Evolutionary conservation across 441 rosid species (phyloP), one percentile per base, ranked within the genome.

Genomic region (Populus hybrid): DNA sequence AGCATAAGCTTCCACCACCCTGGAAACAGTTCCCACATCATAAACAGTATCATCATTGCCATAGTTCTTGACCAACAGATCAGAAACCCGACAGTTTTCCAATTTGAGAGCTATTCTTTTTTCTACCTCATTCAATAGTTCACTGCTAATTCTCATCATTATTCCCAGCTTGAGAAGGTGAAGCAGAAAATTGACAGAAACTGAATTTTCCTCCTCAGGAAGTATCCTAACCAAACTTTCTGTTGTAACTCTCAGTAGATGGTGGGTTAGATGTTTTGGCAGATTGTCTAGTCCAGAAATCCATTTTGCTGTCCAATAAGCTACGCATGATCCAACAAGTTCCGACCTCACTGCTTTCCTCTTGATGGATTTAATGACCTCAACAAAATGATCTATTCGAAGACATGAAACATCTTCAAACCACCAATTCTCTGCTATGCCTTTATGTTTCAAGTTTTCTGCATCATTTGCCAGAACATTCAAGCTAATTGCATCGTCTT

Each of bases 171-270:
- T 87, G 67, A 89, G 88, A 67, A 91, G 88, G 73, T 74, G 86
- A 83, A 91, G 92, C 54, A 89, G 78, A 64, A 89, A 85, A 78
- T 84, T 89, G 88, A 88, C 85, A 34, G 93, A 74, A 81, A 87
- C 84, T 4, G 92, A 88, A 57, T 81, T 77, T 64, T 80, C 75
- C 72, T 89, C 87, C 23, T 12, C 36, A 0, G 93, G 95, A 61
- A 87, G 90, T 10, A 85, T 61, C 74, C 83, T 77, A 5, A 87
- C 85, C 84, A 88, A 78, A 75, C 87, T 82, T 76, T 89, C 90
- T 42, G 77, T 42, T 6, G 88, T 84, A 30, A 85, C 81, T 70
- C 78, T 77, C 67, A 83, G 81, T 30, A 84, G 57, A 64, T 83
- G 81, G 36, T 66, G 81, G 23, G 82, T 80, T 10, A 84, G 78